These are phyloP conservation scores for Monilinia polystroma DNA, from an alignment of 2,329 filamentous ascomycete species.

Conservation along the genomic window DNA sequence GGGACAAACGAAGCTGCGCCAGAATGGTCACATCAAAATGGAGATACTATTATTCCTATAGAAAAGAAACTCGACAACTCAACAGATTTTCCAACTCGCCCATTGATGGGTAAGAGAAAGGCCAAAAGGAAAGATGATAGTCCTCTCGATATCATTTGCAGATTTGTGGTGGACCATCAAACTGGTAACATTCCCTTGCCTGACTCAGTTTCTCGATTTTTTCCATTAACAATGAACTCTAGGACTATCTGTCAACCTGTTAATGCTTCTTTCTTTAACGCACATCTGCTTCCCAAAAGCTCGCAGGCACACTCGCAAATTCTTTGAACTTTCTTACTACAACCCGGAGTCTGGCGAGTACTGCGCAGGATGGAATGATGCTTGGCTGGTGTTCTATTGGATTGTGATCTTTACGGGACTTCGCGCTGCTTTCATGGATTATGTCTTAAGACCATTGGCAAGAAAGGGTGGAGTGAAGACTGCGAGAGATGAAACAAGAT, in stretches of 20 bases:
- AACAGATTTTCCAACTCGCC: conserved; percentile 22
- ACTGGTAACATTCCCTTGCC: conserved; percentile 58
- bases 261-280: conserved; percentile 77
- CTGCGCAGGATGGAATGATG: conserved; percentile 74
- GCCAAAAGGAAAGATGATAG: conserved; percentile 62
- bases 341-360: conserved; percentile 69
- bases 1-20: conserved; percentile 28
- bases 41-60: conserved; percentile 23
- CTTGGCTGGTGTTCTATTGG: conserved; percentile 73
- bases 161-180: conserved; percentile 76
- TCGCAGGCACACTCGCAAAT: conserved; percentile 76
- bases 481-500: conserved; percentile 74
- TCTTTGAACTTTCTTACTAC: conserved; percentile 84
- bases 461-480: conserved; percentile 70
- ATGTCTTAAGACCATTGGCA: conserved; percentile 76
- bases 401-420: conserved; percentile 84
- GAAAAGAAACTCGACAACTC: conserved; percentile 29
- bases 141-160: conserved; percentile 58
- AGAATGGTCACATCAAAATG: conserved; percentile 30
- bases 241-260: conserved; percentile 84
- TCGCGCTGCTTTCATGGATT: conserved; percentile 82
- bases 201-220: neutral
- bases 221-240: conserved; percentile 25
- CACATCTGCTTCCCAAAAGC: conserved; percentile 81
- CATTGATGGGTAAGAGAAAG: conserved; percentile 44